phyloP scores from a whole-genome alignment of 2,329 filamentous ascomycete genomes.

The Zymoseptoria crescenta region DNA sequence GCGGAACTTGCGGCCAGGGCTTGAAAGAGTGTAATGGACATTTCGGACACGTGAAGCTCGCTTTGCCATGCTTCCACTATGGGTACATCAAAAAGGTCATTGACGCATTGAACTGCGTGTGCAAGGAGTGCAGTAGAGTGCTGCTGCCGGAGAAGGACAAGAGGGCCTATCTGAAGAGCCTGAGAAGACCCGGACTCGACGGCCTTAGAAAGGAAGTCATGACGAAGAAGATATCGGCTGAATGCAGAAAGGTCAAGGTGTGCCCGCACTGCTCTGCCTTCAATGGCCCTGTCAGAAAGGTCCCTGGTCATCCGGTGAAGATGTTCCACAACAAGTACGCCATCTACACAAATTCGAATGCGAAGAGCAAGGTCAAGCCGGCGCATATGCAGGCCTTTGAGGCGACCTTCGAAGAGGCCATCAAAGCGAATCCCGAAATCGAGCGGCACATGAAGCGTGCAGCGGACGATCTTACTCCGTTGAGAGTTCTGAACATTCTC shows the following conservation, averaged over 20 bases:
- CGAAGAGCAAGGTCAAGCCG: constrained; percentile 75
- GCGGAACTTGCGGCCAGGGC: constrained; percentile 73
- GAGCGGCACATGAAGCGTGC: constrained; percentile 89
- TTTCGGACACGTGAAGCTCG: constrained; percentile 86
- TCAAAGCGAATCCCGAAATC: constrained; percentile 68
- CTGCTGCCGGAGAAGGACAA: constrained; percentile 75
- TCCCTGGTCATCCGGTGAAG: constrained; percentile 74
- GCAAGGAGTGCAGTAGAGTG: constrained; percentile 83
- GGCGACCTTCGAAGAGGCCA: constrained; percentile 72
- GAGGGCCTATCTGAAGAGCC: constrained; percentile 66
- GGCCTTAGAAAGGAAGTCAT: constrained; percentile 77
- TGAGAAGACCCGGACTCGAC: constrained; percentile 75
- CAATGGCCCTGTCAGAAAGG: constrained; percentile 89
- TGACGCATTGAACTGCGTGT: constrained; percentile 86
- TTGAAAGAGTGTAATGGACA: constrained; percentile 86
- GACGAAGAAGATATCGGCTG: constrained; percentile 79
- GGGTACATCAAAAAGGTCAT: constrained; percentile 93
- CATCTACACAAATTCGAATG: constrained; percentile 79
- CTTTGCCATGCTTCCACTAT: constrained; percentile 88
- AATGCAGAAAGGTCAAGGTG: constrained; percentile 76
- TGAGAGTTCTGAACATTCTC: constrained; percentile 84
- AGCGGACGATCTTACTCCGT: constrained; percentile 86
- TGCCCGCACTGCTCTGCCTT: constrained; percentile 74
- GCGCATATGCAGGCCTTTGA: constrained; percentile 78
- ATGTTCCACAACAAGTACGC: constrained; percentile 90